Evolutionary conservation across 2,329 filamentous ascomycete species (phyloP).

Genomic region (Colletotrichum horii): DNA sequence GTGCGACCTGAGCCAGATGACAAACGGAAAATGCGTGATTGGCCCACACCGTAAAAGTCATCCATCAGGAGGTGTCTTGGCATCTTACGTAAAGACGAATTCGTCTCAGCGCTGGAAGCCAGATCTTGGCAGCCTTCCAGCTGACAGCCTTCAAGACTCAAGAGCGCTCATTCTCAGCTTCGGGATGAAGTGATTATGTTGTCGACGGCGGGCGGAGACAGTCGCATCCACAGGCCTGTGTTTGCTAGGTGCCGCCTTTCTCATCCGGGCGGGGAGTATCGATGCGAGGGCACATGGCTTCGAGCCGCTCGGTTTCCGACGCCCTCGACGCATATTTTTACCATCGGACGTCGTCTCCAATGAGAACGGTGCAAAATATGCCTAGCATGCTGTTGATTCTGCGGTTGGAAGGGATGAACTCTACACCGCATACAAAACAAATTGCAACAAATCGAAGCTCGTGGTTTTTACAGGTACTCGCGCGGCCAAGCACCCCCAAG

Average conservation of each 20-base stretch:
- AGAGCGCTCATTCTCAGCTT: not conserved
- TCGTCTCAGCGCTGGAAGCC: not conserved
- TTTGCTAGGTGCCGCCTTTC: not conserved
- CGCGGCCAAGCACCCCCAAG: not conserved
- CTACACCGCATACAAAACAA: not conserved
- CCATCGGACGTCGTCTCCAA: not conserved
- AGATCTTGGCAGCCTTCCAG: not conserved
- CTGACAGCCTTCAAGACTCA: not conserved
- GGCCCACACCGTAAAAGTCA: not conserved
- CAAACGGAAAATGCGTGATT: not conserved
- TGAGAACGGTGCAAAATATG: not conserved
- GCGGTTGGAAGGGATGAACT: not conserved
- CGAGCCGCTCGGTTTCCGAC: not conserved
- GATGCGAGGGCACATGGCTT: not conserved
- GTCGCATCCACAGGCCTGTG: not conserved
- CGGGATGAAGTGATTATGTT: not conserved
- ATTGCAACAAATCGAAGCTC: not conserved
- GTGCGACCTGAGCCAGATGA: not conserved
- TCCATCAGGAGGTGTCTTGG: not conserved
- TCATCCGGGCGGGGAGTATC: not conserved
- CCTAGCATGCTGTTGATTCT: not conserved
- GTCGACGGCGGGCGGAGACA: not conserved
- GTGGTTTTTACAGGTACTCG: not conserved
- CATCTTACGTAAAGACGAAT: not conserved
- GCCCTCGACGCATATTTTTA: not conserved